These are phyloP conservation scores for Alternaria incomplexa DNA, from an alignment of 2,329 filamentous ascomycete species.

Conservation along the genomic window DNA sequence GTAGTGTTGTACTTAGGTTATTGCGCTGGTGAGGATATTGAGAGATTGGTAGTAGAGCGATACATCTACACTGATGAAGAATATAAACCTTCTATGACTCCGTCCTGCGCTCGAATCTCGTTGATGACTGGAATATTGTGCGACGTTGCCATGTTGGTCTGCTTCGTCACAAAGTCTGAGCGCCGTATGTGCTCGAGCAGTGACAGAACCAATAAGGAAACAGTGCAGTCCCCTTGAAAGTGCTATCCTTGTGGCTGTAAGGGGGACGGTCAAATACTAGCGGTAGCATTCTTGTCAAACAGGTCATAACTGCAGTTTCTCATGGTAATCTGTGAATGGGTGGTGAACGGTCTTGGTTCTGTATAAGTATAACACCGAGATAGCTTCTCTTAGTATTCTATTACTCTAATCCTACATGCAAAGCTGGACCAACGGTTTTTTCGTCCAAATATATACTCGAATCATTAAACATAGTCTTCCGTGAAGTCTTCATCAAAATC, in stretches of 20 bases:
- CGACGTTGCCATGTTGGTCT: background rate
- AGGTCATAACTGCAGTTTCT: too few species aligned
- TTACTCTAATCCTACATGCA: background rate
- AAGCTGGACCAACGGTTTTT: background rate
- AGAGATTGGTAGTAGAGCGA: background rate
- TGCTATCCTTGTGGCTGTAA: rapidly evolving
- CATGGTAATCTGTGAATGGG: too few species aligned
- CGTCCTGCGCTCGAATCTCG: background rate
- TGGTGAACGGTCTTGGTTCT: background rate
- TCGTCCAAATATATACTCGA: constrained; percentile 1
- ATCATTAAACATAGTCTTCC: background rate
- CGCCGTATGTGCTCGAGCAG: background rate
- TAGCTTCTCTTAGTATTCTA: background rate
- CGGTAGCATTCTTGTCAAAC: too few species aligned
- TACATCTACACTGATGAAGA: background rate
- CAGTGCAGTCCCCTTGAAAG: too few species aligned
- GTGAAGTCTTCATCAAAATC: background rate
- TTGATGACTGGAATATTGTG: background rate
- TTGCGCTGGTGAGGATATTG: too few species aligned
- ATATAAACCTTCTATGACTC: background rate
- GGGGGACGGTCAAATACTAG: too few species aligned
- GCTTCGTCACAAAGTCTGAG: background rate
- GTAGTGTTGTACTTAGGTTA: background rate
- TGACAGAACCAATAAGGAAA: background rate
- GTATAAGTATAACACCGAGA: background rate